Percentiles rank a stretch among this genome's conserved stretches.
phyloP scores from a whole-genome alignment of 2,329 filamentous ascomycete genomes.

The Aplosporella prunicola region DNA sequence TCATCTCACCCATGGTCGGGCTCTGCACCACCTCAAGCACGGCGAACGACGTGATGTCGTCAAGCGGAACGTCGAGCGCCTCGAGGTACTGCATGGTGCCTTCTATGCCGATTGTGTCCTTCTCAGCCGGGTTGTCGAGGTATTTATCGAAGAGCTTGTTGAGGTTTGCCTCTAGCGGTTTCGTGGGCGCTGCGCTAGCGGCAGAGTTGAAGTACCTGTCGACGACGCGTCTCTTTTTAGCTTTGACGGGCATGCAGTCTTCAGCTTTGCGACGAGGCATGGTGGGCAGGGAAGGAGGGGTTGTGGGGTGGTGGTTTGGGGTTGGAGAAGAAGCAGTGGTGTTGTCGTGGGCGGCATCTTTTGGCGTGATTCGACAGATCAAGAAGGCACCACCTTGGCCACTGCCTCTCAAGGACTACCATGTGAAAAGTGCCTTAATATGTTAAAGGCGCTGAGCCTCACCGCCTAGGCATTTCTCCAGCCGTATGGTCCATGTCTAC shows the following conservation, averaged over 20 bases:
- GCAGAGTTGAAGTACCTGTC: conserved; percentile 35
- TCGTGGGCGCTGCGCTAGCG: conserved; percentile 20
- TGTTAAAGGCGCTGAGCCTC: neutral
- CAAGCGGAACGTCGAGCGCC: conserved; percentile 61
- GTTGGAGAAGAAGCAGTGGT: neutral
- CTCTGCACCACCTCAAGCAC: conserved; percentile 71
- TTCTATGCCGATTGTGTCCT: conserved; percentile 65
- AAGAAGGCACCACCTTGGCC: neutral
- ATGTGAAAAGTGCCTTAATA: conserved; percentile 1
- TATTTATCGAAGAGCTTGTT: conserved; percentile 57
- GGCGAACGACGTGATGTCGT: conserved; percentile 69
- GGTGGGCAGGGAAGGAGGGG: neutral
- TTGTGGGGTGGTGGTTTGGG: neutral
- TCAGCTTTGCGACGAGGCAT: neutral
- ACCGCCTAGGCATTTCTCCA: too few species aligned
- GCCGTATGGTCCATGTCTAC: too few species aligned
- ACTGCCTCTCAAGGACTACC: neutral
- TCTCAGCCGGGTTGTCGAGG: conserved; percentile 41
- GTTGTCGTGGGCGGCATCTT: neutral
- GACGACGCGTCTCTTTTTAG: conserved; percentile 8
- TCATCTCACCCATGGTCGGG: conserved; percentile 73
- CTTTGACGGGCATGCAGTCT: conserved; percentile 4
- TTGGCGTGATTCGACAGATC: neutral
- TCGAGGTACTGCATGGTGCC: conserved; percentile 69
- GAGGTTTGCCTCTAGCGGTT: conserved; percentile 31